Evolutionary conservation across 129 eudicot genomes (phyloP), one percentile per base, ranked within the genome.

Genomic region (Centrapalus pauciflorus): DNA sequence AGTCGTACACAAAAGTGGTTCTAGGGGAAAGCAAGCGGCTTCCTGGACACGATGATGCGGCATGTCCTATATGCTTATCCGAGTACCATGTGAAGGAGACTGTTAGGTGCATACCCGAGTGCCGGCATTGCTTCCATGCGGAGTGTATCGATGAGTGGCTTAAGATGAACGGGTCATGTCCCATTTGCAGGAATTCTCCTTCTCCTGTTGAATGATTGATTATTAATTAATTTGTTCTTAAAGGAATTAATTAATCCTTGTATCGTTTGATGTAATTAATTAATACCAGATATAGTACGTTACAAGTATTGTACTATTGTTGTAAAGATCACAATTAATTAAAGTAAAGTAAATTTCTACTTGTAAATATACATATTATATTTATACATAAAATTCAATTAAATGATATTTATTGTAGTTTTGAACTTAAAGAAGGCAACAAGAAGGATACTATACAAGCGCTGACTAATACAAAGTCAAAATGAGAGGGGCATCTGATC

Each of bases 131-230:
- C 66, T 90, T 90, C 67, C 97, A 90, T 55, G 67, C 88, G 0
- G 83, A 81, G 4, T 90, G 95, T 70, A 75, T 90, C 12, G 95
- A 86, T 28, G 90, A 83, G 80, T 90, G 97, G 97, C 75, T 90
- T 30, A 64, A 82, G 56, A 24, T 79, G 84, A 86, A 90, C 5
- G 78, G 77, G 12, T 50, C 95, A 1, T 90, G 97, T 48, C 97
- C 95, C 0, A 64, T 90, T 72, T 90, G 97, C 28, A 69, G 95
- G 49, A 71, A 72, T 62, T 71, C 82, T 1, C 88, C 96, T 1
- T 66, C 85, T 40, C 82, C 57, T 23, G 54, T 38, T 55, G 74
- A 64, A 3, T 10, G 5, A 26, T 9, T 38, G 6, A 30, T 33
- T 58, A 48, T 24, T 61, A 2, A 7, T 56, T 48, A 1, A n/a